Conservation (phyloP, 148 eudicot species). For the Cornus florida region DNA sequence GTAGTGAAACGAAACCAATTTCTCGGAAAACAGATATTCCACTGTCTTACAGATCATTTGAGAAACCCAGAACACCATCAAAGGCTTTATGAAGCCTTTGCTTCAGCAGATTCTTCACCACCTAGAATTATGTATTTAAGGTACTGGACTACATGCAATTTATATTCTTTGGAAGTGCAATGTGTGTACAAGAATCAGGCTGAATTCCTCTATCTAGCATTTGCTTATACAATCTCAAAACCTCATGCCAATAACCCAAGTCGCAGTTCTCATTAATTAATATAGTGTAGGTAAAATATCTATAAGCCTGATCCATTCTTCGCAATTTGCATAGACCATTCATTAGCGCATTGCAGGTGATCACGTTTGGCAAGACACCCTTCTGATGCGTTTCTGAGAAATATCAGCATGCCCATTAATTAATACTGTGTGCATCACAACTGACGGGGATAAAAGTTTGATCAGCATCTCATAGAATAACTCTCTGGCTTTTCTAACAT, state of each 20-base stretch:
- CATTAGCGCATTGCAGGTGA: constrained; percentile 56
- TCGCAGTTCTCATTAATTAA: constrained; percentile 46
- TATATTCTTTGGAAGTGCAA: constrained; percentile 43
- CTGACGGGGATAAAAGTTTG: constrained; percentile 40
- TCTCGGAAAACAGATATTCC: constrained; percentile 1
- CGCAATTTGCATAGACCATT: constrained; percentile 57
- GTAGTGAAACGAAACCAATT: not conserved
- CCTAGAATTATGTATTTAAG: constrained; percentile 37
- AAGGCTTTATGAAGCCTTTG: constrained; percentile 8
- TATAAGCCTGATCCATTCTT: constrained; percentile 44
- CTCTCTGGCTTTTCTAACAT: constrained; percentile 46
- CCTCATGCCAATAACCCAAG: constrained; percentile 41
- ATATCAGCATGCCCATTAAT: constrained; percentile 49
- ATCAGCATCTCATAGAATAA: constrained; percentile 39
- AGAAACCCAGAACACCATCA: not conserved
- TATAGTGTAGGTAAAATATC: constrained; percentile 48
- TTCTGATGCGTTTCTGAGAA: constrained; percentile 50
- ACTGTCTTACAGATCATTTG: not conserved
- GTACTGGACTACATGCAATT: constrained; percentile 30
- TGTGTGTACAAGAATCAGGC: constrained; percentile 53
- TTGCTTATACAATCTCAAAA: constrained; percentile 42
- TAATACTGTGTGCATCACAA: constrained; percentile 52
- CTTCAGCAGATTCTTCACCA: constrained; percentile 20
- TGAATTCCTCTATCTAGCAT: constrained; percentile 48
- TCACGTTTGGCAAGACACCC: constrained; percentile 47